Base-by-base conservation (phyloP, 345 rosid species). In the Noccaea bulbosa region DNA sequence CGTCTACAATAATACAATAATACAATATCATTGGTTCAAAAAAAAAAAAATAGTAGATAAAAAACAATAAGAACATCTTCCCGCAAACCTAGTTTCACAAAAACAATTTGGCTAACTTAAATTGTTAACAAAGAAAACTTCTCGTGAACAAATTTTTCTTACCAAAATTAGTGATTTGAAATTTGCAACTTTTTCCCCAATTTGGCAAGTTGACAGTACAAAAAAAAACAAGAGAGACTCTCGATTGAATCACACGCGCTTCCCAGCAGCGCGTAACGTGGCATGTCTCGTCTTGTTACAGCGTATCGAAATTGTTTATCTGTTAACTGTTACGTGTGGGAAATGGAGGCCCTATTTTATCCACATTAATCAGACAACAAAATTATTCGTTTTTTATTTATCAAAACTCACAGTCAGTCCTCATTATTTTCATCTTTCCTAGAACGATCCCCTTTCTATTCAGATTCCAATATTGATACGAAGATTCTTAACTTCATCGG, bases 271-370 rank as follows among this genome's bases (percentile, higher is more conserved):
- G 78, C 74, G 79, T 75, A 34, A 69, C 79, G 70, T 75, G 70
- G 52, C 69, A 67, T 67, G 61, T 67, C 63, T 59, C 35, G 1
- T 44, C 22, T 53, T 75, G 8, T 68, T 75, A 68, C 78, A 75
- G 78, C 69, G 74, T 68, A 68, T 68, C 78, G 62, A 75, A 75
- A 68, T 68, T 52, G 78, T 61, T 62, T 53, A 75, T 52, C 58
- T 68, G 41, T 46, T 62, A 75, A 67, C 78, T 75, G 40, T 68
- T 75, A 75, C 78, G 74, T 62, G 70, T 62, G 70, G 65, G 74
- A 53, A 61, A 30, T 43, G 55, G 37, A 68, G 55, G 70, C 20
- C 30, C 51, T 69, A 7, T 37, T 27, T 27, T 54, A 49, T 62
- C 70, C 74, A 62, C 70, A 37, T 59, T 62, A 15, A 14, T 45